Conservation (phyloP, 306 rosid genomes). For the Quercus parvula region DNA sequence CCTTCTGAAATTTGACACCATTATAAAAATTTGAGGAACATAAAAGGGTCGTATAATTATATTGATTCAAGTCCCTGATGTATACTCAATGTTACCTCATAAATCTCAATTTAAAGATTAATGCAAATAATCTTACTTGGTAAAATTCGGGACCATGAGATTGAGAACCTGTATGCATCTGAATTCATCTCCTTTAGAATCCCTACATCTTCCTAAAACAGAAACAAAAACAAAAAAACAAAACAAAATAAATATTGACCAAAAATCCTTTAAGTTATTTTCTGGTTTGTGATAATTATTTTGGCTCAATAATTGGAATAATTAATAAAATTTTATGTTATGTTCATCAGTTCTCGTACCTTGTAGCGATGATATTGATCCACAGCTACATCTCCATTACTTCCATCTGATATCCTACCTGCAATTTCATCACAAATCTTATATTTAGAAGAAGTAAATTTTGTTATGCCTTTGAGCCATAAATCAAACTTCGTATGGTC, state of each 20-base stretch:
- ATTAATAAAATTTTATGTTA: no score
- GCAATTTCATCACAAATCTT: not conserved
- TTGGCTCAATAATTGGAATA: no score
- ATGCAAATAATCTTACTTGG: conserved; percentile 44
- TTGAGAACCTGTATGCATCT: conserved; percentile 68
- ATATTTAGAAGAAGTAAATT: not conserved
- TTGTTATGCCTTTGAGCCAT: not conserved
- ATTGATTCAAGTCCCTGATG: no score
- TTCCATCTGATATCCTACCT: not conserved
- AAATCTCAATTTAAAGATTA: no score
- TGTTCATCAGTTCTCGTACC: conserved; percentile 9
- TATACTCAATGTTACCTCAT: no score
- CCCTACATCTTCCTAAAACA: conserved; percentile 52
- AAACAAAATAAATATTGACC: not conserved
- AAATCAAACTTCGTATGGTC: not conserved
- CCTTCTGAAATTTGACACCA: conserved; percentile 27
- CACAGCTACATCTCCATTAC: not conserved
- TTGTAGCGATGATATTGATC: conserved; percentile 15
- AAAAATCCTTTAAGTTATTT: not conserved
- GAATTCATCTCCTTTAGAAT: conserved; percentile 49
- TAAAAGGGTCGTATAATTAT: not conserved
- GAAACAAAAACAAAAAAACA: no score
- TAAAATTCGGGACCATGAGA: conserved; percentile 68
- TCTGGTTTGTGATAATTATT: not conserved
- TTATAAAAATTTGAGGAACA: not conserved